Percentiles rank a stretch among this genome's conserved stretches.
Conservation (phyloP, 2,329 filamentous ascomycete genomes). For the Chrysoporthe austroafricana region DNA sequence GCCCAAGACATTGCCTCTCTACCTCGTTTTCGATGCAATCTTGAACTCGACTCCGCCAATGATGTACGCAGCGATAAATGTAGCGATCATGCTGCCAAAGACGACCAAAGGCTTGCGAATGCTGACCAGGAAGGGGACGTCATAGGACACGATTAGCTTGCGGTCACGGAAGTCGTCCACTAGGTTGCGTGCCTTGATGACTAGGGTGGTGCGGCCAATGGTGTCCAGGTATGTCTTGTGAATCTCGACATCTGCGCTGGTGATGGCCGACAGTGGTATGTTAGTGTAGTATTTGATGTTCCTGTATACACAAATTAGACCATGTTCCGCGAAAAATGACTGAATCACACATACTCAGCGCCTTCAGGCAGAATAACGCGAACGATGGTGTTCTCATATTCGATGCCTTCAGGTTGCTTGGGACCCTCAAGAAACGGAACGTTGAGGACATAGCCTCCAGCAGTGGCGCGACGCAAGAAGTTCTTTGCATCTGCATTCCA, state of each 20-base stretch:
- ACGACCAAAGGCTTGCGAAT: slow-evolving; percentile 88
- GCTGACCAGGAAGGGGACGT: slow-evolving; percentile 73
- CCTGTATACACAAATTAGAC: slow-evolving; percentile 56
- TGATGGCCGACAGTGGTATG: slow-evolving; percentile 67
- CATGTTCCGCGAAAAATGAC: not conserved
- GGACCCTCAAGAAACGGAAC: slow-evolving; percentile 94
- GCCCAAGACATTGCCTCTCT: not conserved
- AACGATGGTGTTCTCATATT: slow-evolving; percentile 80
- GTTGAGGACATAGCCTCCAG: slow-evolving; percentile 80
- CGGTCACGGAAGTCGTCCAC: slow-evolving; percentile 89
- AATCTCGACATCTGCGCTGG: slow-evolving; percentile 61
- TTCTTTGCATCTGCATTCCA: slow-evolving; percentile 87
- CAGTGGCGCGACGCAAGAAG: slow-evolving; percentile 70
- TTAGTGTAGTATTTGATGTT: slow-evolving; percentile 79
- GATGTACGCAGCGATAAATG: slow-evolving; percentile 76
- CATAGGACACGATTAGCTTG: slow-evolving; percentile 84
- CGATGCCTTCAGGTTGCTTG: slow-evolving; percentile 80
- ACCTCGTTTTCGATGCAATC: slow-evolving; percentile 58
- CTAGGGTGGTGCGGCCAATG: slow-evolving; percentile 80
- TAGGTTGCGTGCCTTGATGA: slow-evolving; percentile 80
- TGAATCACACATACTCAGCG: slow-evolving; percentile 65
- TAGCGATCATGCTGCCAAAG: slow-evolving; percentile 70
- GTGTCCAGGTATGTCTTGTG: slow-evolving; percentile 95
- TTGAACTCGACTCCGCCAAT: slow-evolving; percentile 80
- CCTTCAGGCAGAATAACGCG: slow-evolving; percentile 90